Evolutionary conservation across 192 early-diverging fungal species (phyloP).

Genomic region (Linnemannia exigua): DNA sequence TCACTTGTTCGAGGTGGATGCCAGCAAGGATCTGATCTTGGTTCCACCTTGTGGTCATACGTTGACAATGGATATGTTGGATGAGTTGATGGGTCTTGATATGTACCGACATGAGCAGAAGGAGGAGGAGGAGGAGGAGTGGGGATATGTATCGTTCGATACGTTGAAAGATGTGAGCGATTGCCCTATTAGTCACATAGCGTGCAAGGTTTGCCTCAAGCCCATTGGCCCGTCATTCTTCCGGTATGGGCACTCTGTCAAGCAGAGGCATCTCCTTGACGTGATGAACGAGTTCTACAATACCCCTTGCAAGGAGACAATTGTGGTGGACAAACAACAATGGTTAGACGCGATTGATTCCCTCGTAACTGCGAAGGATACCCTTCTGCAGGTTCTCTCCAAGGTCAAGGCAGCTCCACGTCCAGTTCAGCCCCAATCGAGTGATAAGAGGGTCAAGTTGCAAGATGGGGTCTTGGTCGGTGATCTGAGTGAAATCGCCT

Average conservation of each 20-base stretch:
- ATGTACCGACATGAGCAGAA: slow-evolving; percentile 44
- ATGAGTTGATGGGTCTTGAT: slow-evolving; percentile 53
- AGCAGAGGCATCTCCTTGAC: background rate
- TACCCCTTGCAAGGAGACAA: no score
- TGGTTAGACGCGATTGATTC: background rate
- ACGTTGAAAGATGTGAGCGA: background rate
- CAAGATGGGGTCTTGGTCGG: background rate
- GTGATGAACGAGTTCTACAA: background rate
- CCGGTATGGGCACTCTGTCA: background rate
- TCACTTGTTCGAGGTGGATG: slow-evolving; percentile 54
- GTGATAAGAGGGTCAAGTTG: background rate
- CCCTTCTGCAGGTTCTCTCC: background rate
- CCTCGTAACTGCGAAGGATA: background rate
- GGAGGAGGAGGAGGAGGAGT: background rate
- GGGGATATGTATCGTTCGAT: background rate
- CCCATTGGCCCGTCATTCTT: background rate
- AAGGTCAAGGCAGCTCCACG: background rate
- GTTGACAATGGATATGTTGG: slow-evolving; percentile 61
- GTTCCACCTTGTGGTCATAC: slow-evolving; percentile 62
- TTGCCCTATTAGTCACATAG: no score
- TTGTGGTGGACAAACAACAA: background rate
- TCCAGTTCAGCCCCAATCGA: background rate
- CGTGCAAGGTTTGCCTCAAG: background rate
- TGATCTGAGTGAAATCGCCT: background rate
- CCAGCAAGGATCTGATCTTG: slow-evolving; percentile 55